These are phyloP conservation scores for Purshia tridentata DNA, from an alignment of 306 rosid species.

Conservation along the genomic window DNA sequence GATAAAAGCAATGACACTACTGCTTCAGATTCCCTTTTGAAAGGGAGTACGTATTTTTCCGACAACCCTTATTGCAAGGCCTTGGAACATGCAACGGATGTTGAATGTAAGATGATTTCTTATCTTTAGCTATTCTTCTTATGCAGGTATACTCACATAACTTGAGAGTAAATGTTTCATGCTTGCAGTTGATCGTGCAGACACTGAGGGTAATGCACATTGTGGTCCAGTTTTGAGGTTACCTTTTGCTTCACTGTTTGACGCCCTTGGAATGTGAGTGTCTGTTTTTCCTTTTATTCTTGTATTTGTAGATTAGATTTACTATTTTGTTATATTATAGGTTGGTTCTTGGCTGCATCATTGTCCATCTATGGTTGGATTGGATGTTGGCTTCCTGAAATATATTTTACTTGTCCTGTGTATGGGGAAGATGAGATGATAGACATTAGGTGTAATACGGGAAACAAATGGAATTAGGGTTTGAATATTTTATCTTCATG, in stretches of 20 bases:
- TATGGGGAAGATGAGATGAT: neutral
- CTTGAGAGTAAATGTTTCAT: slow-evolving; percentile 16
- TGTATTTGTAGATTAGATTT: slow-evolving; percentile 6
- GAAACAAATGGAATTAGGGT: neutral
- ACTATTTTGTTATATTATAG: neutral
- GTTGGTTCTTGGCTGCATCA: neutral
- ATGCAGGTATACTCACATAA: slow-evolving; percentile 3
- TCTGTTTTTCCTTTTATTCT: slow-evolving; percentile 14
- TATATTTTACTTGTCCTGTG: neutral
- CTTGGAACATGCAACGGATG: slow-evolving; percentile 72
- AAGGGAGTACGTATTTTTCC: slow-evolving; percentile 58
- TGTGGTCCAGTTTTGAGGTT: slow-evolving; percentile 74
- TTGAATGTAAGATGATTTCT: slow-evolving; percentile 65
- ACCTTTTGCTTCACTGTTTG: slow-evolving; percentile 86
- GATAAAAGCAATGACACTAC: slow-evolving; percentile 40
- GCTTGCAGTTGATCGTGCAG: slow-evolving; percentile 85
- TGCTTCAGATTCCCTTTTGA: slow-evolving; percentile 53
- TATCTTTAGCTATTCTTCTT: slow-evolving; percentile 23
- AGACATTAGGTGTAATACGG: neutral
- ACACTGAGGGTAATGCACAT: slow-evolving; percentile 65
- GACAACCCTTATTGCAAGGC: slow-evolving; percentile 91
- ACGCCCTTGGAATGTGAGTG: slow-evolving; percentile 89
- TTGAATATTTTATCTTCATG: neutral
- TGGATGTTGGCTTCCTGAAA: neutral
- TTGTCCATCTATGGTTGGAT: neutral